Conservation (phyloP, 805 yeast species). For the Kodamaea sagamina region DNA sequence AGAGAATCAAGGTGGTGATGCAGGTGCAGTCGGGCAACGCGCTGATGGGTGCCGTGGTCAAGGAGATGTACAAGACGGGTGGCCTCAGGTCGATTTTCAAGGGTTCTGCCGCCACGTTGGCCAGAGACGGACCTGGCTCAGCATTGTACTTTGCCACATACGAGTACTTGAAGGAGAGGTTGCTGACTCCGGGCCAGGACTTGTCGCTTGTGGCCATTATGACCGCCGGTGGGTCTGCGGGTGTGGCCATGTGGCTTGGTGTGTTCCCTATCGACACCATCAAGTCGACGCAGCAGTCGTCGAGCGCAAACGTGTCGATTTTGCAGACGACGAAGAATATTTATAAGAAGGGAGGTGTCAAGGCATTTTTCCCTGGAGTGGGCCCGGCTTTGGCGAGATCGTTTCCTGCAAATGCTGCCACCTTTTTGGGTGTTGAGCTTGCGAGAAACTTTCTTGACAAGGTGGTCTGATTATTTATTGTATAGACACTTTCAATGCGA, state of each 20-base stretch:
- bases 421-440: constrained; percentile 92
- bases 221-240: constrained; percentile 93
- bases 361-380: constrained; percentile 95
- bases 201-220: constrained; percentile 74
- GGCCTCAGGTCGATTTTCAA: constrained; percentile 83
- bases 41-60: constrained; percentile 61
- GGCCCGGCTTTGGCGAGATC: constrained; percentile 94
- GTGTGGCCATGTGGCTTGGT: constrained; percentile 95
- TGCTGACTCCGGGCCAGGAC: constrained; percentile 57
- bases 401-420: constrained; percentile 99
- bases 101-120: constrained; percentile 89
- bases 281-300: constrained; percentile 78
- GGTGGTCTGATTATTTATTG: constrained; percentile 25
- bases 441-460: constrained; percentile 51
- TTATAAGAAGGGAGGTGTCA: constrained; percentile 75
- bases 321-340: constrained; percentile 65
- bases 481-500: background rate
- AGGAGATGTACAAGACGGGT: constrained; percentile 71
- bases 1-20: constrained; percentile 90
- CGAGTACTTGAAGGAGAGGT: constrained; percentile 69
- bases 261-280: constrained; percentile 97
- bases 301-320: constrained; percentile 56
- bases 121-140: constrained; percentile 97
- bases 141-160: constrained; percentile 95
- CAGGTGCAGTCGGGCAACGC: constrained; percentile 63